These are phyloP conservation scores for Hymenoscyphus occultus DNA, from an alignment of 2,329 filamentous ascomycete species.

Conservation along the genomic window DNA sequence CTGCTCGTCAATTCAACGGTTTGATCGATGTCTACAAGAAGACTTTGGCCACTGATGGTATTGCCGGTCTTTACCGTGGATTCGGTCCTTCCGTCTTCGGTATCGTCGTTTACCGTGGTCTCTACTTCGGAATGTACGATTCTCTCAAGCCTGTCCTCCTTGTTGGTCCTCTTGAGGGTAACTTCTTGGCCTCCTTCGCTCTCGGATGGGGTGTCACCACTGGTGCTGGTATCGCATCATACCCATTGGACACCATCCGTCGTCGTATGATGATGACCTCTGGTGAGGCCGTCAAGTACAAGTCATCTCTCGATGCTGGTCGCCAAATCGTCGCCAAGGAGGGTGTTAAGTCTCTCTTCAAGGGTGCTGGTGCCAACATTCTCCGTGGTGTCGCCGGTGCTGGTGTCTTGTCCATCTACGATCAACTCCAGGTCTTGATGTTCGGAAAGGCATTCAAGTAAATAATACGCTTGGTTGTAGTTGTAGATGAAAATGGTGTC, in stretches of 20 bases:
- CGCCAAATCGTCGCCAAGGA: constrained; percentile 96
- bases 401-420: constrained; percentile 99
- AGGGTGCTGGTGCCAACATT: constrained; percentile 99
- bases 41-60: constrained; percentile 97
- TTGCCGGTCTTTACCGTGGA: constrained; percentile 99
- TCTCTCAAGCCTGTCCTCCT: constrained; percentile 99
- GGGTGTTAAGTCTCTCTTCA: constrained; percentile 99
- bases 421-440: constrained; percentile 97
- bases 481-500: constrained; percentile 27
- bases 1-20: constrained; percentile 99
- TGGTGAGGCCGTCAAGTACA: constrained; percentile 99
- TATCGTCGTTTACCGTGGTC: constrained; percentile 99
- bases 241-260: constrained; percentile 99
- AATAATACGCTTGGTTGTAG: constrained; percentile 32
- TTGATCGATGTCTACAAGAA: constrained; percentile 99
- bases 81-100: constrained; percentile 99
- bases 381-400: constrained; percentile 99
- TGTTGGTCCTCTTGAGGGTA: constrained; percentile 85
- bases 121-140: constrained; percentile 99
- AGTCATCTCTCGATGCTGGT: constrained; percentile 90
- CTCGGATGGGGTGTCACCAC: constrained; percentile 99
- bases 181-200: constrained; percentile 98
- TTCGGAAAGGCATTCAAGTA: constrained; percentile 99
- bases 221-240: constrained; percentile 99
- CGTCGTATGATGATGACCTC: constrained; percentile 99